phyloP scores from a whole-genome alignment of 2,329 filamentous ascomycete species.

The Emergomyces pasteurianus region DNA sequence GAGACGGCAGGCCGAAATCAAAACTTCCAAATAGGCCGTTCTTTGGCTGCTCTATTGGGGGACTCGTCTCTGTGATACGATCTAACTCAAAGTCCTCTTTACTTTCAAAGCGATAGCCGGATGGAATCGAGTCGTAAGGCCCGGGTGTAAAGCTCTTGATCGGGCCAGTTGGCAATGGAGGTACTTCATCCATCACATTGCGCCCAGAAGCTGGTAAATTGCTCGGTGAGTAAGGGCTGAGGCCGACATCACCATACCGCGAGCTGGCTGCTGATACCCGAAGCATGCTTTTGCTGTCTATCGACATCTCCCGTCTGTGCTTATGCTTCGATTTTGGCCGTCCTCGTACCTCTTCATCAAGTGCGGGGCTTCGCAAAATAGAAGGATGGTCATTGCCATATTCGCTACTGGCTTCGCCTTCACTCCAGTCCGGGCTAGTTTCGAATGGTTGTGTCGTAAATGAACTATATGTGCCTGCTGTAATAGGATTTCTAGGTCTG shows the following conservation, averaged over 20 bases:
- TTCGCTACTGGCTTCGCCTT: background rate
- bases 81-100: constrained; percentile 16
- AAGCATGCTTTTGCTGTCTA: constrained; percentile 11
- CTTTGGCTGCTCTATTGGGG: background rate
- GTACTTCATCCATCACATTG: constrained; percentile 10
- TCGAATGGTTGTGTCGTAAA: background rate
- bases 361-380: background rate
- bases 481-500: background rate
- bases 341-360: background rate
- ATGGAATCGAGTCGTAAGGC: constrained; percentile 4
- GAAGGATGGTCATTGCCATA: background rate
- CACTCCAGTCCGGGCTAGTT: background rate
- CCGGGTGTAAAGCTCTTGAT: constrained; percentile 8
- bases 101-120: constrained; percentile 6
- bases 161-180: constrained; percentile 9
- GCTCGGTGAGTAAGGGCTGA: constrained; percentile 4
- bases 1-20: constrained; percentile 1
- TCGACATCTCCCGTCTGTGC: constrained; percentile 11
- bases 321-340: constrained; percentile 2
- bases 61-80: constrained; percentile 22
- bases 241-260: constrained; percentile 5
- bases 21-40: background rate
- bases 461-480: background rate
- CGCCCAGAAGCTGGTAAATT: background rate
- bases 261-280: constrained; percentile 9